phyloP scores from a whole-genome alignment of 176 grass and related monocot species.

The Carex kokanica region DNA sequence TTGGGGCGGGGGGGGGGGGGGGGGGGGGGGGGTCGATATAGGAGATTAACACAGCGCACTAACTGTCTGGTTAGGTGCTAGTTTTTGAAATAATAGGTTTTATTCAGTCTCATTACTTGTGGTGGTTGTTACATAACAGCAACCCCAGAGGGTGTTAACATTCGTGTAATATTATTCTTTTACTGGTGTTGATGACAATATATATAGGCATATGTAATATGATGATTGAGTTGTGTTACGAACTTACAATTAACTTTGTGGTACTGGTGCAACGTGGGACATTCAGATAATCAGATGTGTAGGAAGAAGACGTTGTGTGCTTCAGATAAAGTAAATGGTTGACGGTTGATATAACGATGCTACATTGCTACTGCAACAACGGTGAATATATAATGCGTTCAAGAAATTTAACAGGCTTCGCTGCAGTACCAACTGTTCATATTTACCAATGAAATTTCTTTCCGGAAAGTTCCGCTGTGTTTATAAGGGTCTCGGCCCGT shows the following conservation, averaged over 20 bases:
- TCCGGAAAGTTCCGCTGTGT: too few relatives aligned
- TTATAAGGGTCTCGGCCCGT: too few relatives aligned
- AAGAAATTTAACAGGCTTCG: not conserved
- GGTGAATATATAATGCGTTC: not conserved
- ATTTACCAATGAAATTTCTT: too few relatives aligned
- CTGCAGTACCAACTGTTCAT: not conserved
- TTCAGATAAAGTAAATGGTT: not conserved
- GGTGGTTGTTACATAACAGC: not conserved
- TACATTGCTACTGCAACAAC: not conserved
- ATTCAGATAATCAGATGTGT: not conserved
- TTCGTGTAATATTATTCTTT: conserved; percentile 21
- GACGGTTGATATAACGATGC: not conserved
- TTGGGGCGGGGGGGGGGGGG: not conserved
- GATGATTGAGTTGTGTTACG: not conserved
- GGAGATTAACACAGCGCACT: conserved; percentile 13
- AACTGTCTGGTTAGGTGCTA: conserved; percentile 27
- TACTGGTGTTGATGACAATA: not conserved
- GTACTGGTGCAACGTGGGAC: not conserved
- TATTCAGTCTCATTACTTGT: not conserved
- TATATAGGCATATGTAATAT: not conserved
- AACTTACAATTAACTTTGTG: not conserved
- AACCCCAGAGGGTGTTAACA: conserved; percentile 6
- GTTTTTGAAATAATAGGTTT: conserved; percentile 20
- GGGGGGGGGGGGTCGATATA: not conserved
- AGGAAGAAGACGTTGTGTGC: not conserved